Conservation (phyloP, 768 basidiomycete species). For the Macrolepiota fuliginosa region DNA sequence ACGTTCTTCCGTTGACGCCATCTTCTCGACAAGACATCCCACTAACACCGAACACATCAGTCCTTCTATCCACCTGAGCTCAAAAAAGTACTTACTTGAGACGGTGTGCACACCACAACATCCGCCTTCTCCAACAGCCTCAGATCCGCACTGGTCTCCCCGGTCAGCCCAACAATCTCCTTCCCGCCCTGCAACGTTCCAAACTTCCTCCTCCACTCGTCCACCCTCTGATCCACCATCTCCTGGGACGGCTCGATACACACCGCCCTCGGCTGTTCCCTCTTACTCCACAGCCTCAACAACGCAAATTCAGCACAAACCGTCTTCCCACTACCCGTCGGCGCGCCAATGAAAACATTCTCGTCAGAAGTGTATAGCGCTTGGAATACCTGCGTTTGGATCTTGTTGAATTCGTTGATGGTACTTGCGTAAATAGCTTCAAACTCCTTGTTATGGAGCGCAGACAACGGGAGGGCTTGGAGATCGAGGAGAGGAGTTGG, state of each 20-base stretch:
- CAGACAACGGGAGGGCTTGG: slow-evolving; percentile 84
- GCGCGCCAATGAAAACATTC: slow-evolving; percentile 95
- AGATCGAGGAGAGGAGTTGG: slow-evolving; percentile 93
- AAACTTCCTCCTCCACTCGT: slow-evolving; percentile 90
- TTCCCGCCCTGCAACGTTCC: slow-evolving; percentile 83
- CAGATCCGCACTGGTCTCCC: slow-evolving; percentile 91
- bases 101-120: slow-evolving; percentile 91
- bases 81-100: slow-evolving; percentile 56
- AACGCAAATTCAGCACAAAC: slow-evolving; percentile 97
- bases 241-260: slow-evolving; percentile 98
- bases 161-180: slow-evolving; percentile 90
- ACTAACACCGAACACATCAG: slow-evolving; percentile 40
- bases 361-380: slow-evolving; percentile 96
- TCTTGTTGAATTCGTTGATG: slow-evolving; percentile 93
- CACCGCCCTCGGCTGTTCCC: slow-evolving; percentile 78
- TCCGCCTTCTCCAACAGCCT: slow-evolving; percentile 88
- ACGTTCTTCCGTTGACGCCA: slow-evolving; percentile 99
- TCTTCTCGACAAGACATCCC: slow-evolving; percentile 91
- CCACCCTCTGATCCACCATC: slow-evolving; percentile 89
- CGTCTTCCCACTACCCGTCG: slow-evolving; percentile 96
- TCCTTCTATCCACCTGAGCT: slow-evolving; percentile 5
- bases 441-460: slow-evolving; percentile 91
- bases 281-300: slow-evolving; percentile 91
- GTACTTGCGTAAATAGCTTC: slow-evolving; percentile 81
- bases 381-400: slow-evolving; percentile 99